A percentile compares a stretch with the other conserved stretches of the same genome.
phyloP scores from a whole-genome alignment of 305 asterid genomes.

The Solanum aculeatissimum region DNA sequence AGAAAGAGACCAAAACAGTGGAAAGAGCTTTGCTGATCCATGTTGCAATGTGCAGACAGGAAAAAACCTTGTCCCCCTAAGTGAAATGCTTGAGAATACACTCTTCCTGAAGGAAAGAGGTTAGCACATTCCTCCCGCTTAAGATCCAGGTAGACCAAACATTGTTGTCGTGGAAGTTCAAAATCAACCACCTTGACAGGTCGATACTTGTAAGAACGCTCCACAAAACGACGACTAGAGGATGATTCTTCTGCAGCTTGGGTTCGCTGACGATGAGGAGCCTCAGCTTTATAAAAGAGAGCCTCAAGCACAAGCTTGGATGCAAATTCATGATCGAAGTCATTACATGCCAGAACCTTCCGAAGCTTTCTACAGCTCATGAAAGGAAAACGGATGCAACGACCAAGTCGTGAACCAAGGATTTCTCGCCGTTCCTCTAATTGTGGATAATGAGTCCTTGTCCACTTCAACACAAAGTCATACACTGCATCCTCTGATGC shows the following conservation, averaged over 20 bases:
- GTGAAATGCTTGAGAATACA: constrained; percentile 90
- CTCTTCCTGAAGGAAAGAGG: constrained; percentile 71
- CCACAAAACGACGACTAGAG: constrained; percentile 55
- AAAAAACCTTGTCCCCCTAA: constrained; percentile 92
- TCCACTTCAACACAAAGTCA: constrained; percentile 81
- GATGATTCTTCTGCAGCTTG: constrained; percentile 53
- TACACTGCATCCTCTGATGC: constrained; percentile 93
- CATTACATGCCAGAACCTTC: constrained; percentile 71
- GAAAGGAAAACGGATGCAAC: constrained; percentile 72
- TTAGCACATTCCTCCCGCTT: constrained; percentile 63
- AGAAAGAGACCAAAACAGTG: constrained; percentile 90
- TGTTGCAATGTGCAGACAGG: constrained; percentile 89
- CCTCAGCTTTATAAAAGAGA: constrained; percentile 81
- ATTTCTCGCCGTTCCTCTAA: constrained; percentile 69
- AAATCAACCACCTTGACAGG: constrained; percentile 87
- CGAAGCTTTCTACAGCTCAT: constrained; percentile 80
- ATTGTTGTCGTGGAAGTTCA: constrained; percentile 78
- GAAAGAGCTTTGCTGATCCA: constrained; percentile 79
- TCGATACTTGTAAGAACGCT: constrained; percentile 78
- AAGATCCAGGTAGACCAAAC: constrained; percentile 82
- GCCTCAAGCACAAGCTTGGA: constrained; percentile 76
- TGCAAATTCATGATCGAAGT: constrained; percentile 70
- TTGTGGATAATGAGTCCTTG: constrained; percentile 53
- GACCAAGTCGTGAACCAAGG: constrained; percentile 58
- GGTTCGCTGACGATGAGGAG: constrained; percentile 69